Conservation (phyloP, 1,284 basidiomycete genomes). For the Austroboletus rostrupii region DNA sequence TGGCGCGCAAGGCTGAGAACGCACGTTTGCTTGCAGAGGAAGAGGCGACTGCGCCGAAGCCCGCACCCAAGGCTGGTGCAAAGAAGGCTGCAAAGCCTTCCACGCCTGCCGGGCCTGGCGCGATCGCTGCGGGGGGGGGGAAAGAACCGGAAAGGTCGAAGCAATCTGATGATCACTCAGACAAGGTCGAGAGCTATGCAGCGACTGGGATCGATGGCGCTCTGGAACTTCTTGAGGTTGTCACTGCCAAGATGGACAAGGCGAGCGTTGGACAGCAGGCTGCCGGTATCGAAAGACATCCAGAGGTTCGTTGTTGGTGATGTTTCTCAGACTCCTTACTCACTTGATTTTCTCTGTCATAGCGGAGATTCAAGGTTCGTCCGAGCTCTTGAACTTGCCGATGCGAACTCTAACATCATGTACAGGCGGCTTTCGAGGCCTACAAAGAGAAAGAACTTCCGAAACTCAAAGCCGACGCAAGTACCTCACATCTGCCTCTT, state of each 20-base stretch:
- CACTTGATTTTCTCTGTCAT: slow-evolving; percentile 9
- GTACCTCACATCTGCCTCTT: slow-evolving; percentile 13
- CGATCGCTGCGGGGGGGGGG: slow-evolving; percentile 68
- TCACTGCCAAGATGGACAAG: slow-evolving; percentile 91
- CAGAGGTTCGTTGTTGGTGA: slow-evolving; percentile 65
- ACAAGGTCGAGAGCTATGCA: slow-evolving; percentile 62
- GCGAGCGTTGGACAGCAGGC: slow-evolving; percentile 82
- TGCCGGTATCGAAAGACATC: slow-evolving; percentile 86
- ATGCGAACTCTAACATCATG: slow-evolving; percentile 4
- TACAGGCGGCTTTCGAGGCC: slow-evolving; percentile 82
- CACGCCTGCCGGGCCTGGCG: slow-evolving; percentile 70
- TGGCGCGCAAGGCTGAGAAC: slow-evolving; percentile 73
- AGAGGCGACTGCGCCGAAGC: slow-evolving; percentile 67
- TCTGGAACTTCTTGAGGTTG: slow-evolving; percentile 84
- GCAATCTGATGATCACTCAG: slow-evolving; percentile 16
- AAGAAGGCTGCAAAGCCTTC: slow-evolving; percentile 48
- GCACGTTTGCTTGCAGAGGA: slow-evolving; percentile 81
- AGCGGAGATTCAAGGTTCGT: slow-evolving; percentile 81
- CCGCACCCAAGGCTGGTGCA: slow-evolving; percentile 58
- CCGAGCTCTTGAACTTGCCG: not conserved
- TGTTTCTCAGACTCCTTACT: slow-evolving; percentile 1
- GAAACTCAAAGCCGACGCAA: slow-evolving; percentile 67
- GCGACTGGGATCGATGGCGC: slow-evolving; percentile 93
- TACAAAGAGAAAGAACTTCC: slow-evolving; percentile 90
- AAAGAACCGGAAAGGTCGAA: slow-evolving; percentile 32